Base-by-base conservation (phyloP, 225 moss, liverwort and hornwort species). In the Ulota crispa region DNA sequence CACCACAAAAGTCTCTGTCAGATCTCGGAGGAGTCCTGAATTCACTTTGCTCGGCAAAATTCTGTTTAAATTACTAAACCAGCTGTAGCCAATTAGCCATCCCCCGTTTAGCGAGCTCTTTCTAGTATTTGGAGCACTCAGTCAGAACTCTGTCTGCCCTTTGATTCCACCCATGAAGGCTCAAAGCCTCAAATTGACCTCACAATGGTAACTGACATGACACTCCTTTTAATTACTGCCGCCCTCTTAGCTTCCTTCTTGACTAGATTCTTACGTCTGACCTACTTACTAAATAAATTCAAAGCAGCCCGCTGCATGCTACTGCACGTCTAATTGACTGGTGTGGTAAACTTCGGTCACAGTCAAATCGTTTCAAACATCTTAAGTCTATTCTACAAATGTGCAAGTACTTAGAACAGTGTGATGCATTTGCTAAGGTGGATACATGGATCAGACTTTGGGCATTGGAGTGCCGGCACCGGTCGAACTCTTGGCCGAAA, bases 141-240 rank as follows among this genome's bases (percentile, higher is more conserved):
- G 69, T 21, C 45, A 64, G 45, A 72, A 53, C 54, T 45, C 14
- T 45, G 39, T 39, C 39, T 2, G 2, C 27, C 55, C 53, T 82
- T 55, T 74, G 32, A 42, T 59, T 14, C 72, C 59, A 77, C 61
- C 55, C 43, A 47, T 32, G 27, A 23, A 79, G 56, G 5, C 79
- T 53, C 56, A 76, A 23, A 79, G 56, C 3, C 79, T 53, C 56
- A 76, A 64, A 63, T 70, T 62, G 76, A 64, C 80, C 50, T 18
- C 26, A 54, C 52, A 73, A 54, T 42, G 73, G 82, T 32, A 75
- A 75, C 28, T 75, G 75, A 64, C 55, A 79, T 70, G 75, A 70
- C 64, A n/a, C 26, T 55, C 13, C 19, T 24, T 34, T 24, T 45
- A 68, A 56, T 75, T 54, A 54, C 34, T 75, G 70, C 47, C 13